Evolutionary conservation across 2,329 filamentous ascomycete species (phyloP), one percentile per base, ranked within the genome.

Genomic region (Penicillium sp.): DNA sequence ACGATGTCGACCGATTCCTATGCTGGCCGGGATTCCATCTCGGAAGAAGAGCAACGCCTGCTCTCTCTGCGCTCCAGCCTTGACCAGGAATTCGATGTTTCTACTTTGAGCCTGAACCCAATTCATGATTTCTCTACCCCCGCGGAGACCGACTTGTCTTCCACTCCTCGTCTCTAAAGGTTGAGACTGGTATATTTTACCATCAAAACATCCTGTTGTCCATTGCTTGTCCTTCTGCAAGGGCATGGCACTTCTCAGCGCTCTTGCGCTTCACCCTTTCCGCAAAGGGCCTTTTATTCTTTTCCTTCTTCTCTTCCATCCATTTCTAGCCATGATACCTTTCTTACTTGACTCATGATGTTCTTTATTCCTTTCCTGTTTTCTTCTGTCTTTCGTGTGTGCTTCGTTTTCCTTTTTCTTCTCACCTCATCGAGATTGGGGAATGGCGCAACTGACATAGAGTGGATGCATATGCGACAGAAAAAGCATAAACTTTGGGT

Each of bases 31-130:
- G 72, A 70, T 59, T 66, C 68, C 15, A 65, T 67, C 26, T 53
- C 69, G 13, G 74, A 78, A 53, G 75, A 78, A 61, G 75, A 75
- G 63, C 71, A 73, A 57, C 70, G 75, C 59, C 60, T 77, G 53
- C 75, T 77, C n/a, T 77, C 75, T 47, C 62, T 73, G 30, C 74
- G 74, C 38, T 76, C 75, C 38, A 76, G 74, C 60, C 64, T 76
- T 51, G 75, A 77, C 59, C 62, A 68, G 40, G 74, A 76, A 26
- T 70, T 70, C 38, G 73, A 76, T 44, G 59, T 72, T 10, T 66
- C 70, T 15, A 66, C 70, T 40, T 55, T 75, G 57, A 67, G 72
- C 42, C 60, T 73, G 58, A 69, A 60, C 53, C 47, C 62, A 47
- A 62, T 60, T 37, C 38, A 54, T 33, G 44, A 68, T 60, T 54